phyloP scores from a whole-genome alignment of 257 asterid species.

The Nicotiana benthamiana region DNA sequence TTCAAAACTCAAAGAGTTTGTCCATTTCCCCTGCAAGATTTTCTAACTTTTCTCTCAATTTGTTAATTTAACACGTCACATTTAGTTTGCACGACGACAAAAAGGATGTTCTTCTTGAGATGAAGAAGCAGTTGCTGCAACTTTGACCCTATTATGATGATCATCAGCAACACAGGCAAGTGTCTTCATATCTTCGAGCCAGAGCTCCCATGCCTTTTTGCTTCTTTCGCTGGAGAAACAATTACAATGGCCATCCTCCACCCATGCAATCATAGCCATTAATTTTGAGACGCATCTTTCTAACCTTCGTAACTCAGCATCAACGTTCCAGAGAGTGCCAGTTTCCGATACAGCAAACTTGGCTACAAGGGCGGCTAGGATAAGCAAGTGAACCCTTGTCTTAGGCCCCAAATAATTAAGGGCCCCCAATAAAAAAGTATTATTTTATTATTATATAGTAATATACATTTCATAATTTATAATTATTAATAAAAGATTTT shows the following conservation, averaged over 20 bases:
- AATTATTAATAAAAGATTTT: no score
- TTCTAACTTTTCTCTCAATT: neutral
- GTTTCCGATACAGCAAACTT: constrained; percentile 13
- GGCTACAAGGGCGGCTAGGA: no score
- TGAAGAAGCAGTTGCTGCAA: neutral
- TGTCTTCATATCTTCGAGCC: constrained; percentile 21
- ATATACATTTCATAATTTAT: no score
- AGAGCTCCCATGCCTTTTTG: constrained; percentile 27
- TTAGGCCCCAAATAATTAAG: no score
- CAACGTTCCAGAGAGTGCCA: constrained; percentile 10
- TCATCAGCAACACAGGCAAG: constrained; percentile 22
- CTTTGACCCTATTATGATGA: neutral
- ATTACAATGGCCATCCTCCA: constrained; percentile 4
- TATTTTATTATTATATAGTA: no score
- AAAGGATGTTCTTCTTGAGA: neutral
- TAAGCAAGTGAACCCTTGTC: no score
- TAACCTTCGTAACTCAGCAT: constrained; percentile 23
- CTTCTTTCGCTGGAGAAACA: constrained; percentile 7
- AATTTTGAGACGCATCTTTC: constrained; percentile 20
- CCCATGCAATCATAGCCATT: constrained; percentile 20
- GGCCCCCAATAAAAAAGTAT: no score
- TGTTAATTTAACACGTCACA: no score
- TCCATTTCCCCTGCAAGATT: neutral
- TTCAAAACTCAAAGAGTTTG: neutral
- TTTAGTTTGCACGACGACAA: constrained; percentile 12